Evolutionary conservation across 306 rosid genomes (phyloP).

Genomic region (Lathyrus tuberosus): DNA sequence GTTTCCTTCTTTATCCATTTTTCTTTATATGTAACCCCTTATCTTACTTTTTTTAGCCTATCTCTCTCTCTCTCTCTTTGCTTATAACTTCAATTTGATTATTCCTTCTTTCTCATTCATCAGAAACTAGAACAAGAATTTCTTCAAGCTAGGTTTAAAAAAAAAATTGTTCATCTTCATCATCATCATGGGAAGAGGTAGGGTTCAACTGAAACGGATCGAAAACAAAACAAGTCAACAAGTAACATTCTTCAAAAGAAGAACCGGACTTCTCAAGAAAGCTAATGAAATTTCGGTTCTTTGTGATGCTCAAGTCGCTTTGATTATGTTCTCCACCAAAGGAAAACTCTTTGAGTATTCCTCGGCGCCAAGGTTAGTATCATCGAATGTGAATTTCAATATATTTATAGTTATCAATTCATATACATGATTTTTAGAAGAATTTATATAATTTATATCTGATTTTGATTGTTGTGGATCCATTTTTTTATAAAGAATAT

Average conservation of each 20-base stretch:
- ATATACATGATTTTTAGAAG: no score
- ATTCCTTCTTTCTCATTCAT: background rate
- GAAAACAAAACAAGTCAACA: constrained; percentile 87
- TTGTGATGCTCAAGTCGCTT: constrained; percentile 81
- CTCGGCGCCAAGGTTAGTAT: constrained; percentile 60
- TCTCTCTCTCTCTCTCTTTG: background rate
- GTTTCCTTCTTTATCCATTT: constrained; percentile 42
- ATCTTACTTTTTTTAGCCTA: background rate
- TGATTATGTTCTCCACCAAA: constrained; percentile 74
- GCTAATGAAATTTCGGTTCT: constrained; percentile 90
- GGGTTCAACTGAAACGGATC: constrained; percentile 80
- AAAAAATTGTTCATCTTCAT: no score
- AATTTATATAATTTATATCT: background rate
- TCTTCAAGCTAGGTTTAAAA: background rate
- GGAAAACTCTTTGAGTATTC: constrained; percentile 79
- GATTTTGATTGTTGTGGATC: background rate
- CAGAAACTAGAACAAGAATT: constrained; percentile 12
- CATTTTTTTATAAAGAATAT: background rate
- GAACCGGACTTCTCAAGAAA: constrained; percentile 74
- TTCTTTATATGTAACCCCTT: constrained; percentile 26
- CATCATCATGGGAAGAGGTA: constrained; percentile 72
- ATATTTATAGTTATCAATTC: background rate
- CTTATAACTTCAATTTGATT: background rate
- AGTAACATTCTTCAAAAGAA: constrained; percentile 79
- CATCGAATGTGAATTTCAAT: background rate